Base-by-base conservation (phyloP, 2,329 filamentous ascomycete species). In the Phaeomoniella chlamydospora region DNA sequence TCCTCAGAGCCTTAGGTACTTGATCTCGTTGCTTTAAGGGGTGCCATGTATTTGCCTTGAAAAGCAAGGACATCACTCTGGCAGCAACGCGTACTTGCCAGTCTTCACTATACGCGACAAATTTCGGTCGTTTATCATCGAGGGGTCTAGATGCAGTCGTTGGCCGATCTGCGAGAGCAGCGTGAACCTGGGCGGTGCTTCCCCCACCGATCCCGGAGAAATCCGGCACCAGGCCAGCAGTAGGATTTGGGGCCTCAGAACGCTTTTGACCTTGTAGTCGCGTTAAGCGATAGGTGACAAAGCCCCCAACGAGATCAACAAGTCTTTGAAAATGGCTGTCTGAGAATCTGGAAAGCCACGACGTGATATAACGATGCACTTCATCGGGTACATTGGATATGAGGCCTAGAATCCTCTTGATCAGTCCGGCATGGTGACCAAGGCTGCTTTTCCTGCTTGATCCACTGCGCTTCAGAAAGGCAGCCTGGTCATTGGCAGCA, bases 51-150 rank as follows among this genome's bases (percentile, higher is more conserved):
- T 94, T 94, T 16, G 86, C 86, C 2, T 78, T 71, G 50, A 93
- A 92, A 1, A 94, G 55, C 15, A 94, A 56, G 6, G 81, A 76
- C 66, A 94, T 78, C 2, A 92, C 74, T 45, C 79, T 77, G 3
- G 84, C 78, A 5, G 80, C 80, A 9, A 82, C 82, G 52, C 76
- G 80, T 38, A 93, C 74, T 55, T 94, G 86, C 87, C 87, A 94
- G 50, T 94, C 87, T 39, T 88, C 82, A 14, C 70, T 67, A 52
- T 90, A 92, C 0, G 74, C 59, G 2, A 75, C 66, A 6, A 67
- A 56, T 33, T 56, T 53, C 5, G 67, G 57, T 32, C 56, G 54
- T 17, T 63, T 59, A 29, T 61, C 59, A 36, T 71, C 71, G 14
- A 62, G 54, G 49, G 69, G 73, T 50, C 71, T 75, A 9, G 64